phyloP scores from a whole-genome alignment of 768 basidiomycete species.

The Naematelia encephala region DNA sequence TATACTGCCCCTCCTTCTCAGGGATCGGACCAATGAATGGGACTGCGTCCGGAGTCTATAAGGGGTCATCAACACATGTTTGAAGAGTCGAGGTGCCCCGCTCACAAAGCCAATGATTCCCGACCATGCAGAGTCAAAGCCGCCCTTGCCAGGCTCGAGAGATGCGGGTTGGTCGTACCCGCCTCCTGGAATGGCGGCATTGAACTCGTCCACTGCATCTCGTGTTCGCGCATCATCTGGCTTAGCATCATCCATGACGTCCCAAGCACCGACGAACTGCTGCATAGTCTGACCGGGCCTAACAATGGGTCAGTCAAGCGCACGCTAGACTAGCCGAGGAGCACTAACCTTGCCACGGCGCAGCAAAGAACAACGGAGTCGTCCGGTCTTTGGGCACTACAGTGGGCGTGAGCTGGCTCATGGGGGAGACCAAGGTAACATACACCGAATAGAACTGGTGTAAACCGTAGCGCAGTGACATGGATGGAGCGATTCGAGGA shows the following conservation, averaged over 20 bases:
- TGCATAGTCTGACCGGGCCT: too few species aligned
- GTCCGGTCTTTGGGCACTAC: too few species aligned
- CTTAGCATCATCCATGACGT: neutral
- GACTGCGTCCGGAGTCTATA: conserved; percentile 37
- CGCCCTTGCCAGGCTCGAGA: conserved; percentile 1
- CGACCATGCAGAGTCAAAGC: conserved; percentile 35
- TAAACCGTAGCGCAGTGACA: neutral
- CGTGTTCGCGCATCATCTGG: neutral
- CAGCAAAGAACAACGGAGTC: too few species aligned
- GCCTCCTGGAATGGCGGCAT: neutral
- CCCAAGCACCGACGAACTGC: too few species aligned
- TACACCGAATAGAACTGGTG: neutral
- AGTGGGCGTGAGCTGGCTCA: too few species aligned
- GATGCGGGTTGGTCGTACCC: conserved; percentile 2
- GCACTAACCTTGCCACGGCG: too few species aligned
- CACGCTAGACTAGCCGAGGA: too few species aligned
- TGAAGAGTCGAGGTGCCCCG: neutral
- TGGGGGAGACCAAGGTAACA: too few species aligned
- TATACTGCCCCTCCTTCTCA: conserved; percentile 33
- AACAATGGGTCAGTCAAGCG: too few species aligned
- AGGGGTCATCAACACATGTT: neutral
- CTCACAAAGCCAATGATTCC: conserved; percentile 44
- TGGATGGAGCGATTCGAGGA: conserved; percentile 21
- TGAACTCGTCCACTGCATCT: conserved; percentile 1
- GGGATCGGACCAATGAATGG: conserved; percentile 40